Base-by-base conservation (phyloP, 805 yeast species). In the Grigorovia jiainica region DNA sequence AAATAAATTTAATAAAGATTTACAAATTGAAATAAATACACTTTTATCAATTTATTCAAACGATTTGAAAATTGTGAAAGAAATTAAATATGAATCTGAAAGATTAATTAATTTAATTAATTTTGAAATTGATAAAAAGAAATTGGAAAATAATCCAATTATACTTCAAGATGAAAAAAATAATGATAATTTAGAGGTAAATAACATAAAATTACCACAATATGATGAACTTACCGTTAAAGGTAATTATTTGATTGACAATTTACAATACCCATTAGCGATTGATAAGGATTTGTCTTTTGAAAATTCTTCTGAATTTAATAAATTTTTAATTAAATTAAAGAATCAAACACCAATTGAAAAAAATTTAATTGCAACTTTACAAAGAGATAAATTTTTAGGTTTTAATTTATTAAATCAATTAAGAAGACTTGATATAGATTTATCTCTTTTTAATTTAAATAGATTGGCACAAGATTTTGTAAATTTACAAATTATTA, bases 391-490 rank as follows among this genome's bases (percentile, higher is more conserved):
- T 16, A 40, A 57, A 43, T 64, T 64, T 41, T 38, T 52, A 5
- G 60, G 66, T 19, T 50, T 48, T 15, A 43, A 43, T 19, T 46
- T 65, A 20, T 25, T 53, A 6, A 40, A 47, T 5, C 58, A 57
- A 46, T 44, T 64, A 9, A 58, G 43, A 36, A 34, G 38, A 10
- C 32, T 41, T 24, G 48, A 51, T 21, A 46, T 62, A 27, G 65
- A 61, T 37, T 48, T 45, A 0, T 57, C 67, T 0, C 46, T 54
- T 3, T 51, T 44, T 13, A 60, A 61, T 29, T 31, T 58, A n/a
- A 64, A 64, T 40, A 52, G 57, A 27, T 45, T 64, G 21, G 67
- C 67, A 1, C 67, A 64, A 41, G 47, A 46, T 19, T 34, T 63
- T 36, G 34, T 63, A 3, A 43, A 42, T 7, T 20, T 51, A 4